Percentiles rank a stretch among this genome's conserved stretches.
Conservation (phyloP, 768 basidiomycete genomes). For the Collybia mongolica region DNA sequence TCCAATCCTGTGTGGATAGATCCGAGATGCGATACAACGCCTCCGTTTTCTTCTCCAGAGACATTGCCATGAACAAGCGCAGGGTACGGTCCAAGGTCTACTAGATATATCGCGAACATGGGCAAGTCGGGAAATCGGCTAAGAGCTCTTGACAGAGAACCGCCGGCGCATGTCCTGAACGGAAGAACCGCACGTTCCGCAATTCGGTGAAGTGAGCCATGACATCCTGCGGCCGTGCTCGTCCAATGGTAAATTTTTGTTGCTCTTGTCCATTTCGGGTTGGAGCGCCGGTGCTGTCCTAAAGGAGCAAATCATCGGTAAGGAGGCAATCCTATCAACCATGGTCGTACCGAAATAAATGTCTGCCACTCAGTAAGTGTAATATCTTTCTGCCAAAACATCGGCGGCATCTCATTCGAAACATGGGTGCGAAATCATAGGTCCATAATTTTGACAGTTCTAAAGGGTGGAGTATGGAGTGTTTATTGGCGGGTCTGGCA, state of each 20-base stretch:
- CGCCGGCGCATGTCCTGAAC: slow-evolving; percentile 5
- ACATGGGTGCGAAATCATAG: slow-evolving; percentile 12
- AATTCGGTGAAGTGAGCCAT: slow-evolving; percentile 12
- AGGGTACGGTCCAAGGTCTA: slow-evolving; percentile 10
- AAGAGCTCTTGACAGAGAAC: slow-evolving; percentile 19
- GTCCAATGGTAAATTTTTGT: too few relatives aligned
- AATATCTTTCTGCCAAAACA: slow-evolving; percentile 9
- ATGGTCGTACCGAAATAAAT: slow-evolving; percentile 16
- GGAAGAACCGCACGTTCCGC: slow-evolving; percentile 18
- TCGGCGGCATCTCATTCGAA: slow-evolving; percentile 10
- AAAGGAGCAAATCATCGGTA: neutral
- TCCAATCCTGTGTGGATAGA: slow-evolving; percentile 15
- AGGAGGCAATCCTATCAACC: too few relatives aligned
- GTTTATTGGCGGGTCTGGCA: neutral
- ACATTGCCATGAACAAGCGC: too few relatives aligned
- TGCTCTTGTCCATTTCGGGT: slow-evolving; percentile 16
- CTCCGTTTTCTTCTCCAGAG: neutral
- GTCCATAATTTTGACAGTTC: slow-evolving; percentile 6
- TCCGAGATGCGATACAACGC: slow-evolving; percentile 17
- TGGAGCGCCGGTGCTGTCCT: slow-evolving; percentile 13
- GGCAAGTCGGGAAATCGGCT: slow-evolving; percentile 19
- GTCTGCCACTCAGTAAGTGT: slow-evolving; percentile 14
- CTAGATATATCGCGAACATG: slow-evolving; percentile 21
- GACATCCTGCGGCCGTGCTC: slow-evolving; percentile 21
- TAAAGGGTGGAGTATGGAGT: neutral